Percentiles rank a stretch among this genome's conserved stretches.
Conservation (phyloP, 2,329 filamentous ascomycete species). For the Bertia moriformis region DNA sequence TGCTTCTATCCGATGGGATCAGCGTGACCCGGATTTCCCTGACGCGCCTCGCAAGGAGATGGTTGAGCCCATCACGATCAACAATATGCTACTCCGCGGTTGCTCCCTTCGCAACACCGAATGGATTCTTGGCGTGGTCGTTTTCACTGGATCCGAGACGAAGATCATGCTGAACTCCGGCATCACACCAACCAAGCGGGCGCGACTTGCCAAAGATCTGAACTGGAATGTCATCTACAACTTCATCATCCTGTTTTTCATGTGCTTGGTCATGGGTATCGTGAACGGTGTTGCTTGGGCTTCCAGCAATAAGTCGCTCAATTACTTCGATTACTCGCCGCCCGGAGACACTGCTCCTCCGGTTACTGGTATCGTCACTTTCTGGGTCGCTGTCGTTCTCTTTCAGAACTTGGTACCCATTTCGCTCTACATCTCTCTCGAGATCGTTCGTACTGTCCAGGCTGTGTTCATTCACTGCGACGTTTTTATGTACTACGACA, state of each 20-base stretch:
- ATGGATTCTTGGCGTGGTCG: conserved; percentile 81
- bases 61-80: conserved; percentile 86
- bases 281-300: conserved; percentile 75
- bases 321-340: conserved; percentile 74
- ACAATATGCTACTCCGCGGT: conserved; percentile 85
- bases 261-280: conserved; percentile 77
- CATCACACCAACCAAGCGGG: conserved; percentile 83
- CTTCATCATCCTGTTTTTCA: conserved; percentile 73
- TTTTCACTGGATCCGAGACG: conserved; percentile 90
- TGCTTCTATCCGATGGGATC: conserved; percentile 75
- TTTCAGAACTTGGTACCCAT: conserved; percentile 99
- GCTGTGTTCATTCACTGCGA: conserved; percentile 97
- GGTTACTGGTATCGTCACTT: conserved; percentile 85
- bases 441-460: conserved; percentile 85
- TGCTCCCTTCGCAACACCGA: conserved; percentile 91
- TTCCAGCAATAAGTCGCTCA: conserved; percentile 56
- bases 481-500: conserved; percentile 90
- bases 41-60: conserved; percentile 56
- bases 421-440: conserved; percentile 90
- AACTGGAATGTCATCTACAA: conserved; percentile 98
- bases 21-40: conserved; percentile 49
- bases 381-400: conserved; percentile 85
- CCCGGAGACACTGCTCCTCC: conserved; percentile 61
- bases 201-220: conserved; percentile 78
- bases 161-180: conserved; percentile 99